Evolutionary conservation across 345 rosid species (phyloP), one percentile per base, ranked within the genome.

Genomic region (Euphorbia pulcherrima): DNA sequence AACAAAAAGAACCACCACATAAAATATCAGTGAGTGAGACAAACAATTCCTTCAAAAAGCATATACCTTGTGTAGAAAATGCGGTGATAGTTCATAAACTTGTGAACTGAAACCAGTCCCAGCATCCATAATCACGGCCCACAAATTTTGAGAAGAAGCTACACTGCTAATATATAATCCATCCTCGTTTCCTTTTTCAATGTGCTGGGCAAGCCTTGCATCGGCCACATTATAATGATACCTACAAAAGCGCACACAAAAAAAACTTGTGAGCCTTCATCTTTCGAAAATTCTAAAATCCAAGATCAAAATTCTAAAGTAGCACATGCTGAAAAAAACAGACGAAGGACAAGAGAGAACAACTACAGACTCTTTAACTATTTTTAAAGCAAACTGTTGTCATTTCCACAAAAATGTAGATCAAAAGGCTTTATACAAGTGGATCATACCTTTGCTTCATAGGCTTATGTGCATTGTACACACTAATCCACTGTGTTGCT

Each of bases 111-210:
- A 94, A 74, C 90, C 90, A 57, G 98, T 88, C 61, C 97, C 96
- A 41, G 97, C 98, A 82, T 92, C 98, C 99, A 94, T 94, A 64
- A 92, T 87, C 48, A 95, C 76, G 21, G 99, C 99, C 99, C 99
- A 95, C 29, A 92, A 89, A 84, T 86, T 92, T 60, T 90, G 85
- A 73, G 87, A 92, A 23, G 98, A 92, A 35, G 99, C 82, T 70
- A 95, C 90, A 70, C 97, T 82, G 80, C 97, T 95, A 76, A 95
- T 92, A 40, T 80, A 81, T 75, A 95, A 83, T 64, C 97, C 99
- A 85, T 92, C 99, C n/a, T 89, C 88, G 35, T 79, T 82, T 77
- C 98, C 98, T 81, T 90, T 93, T 62, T 90, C 95, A 33, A 91
- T 86, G 73, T 89, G 99, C 70, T 89, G 94, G 53, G 51, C 68